These are phyloP conservation scores for Dittrichia graveolens DNA, from an alignment of 129 eudicot species.

Conservation along the genomic window DNA sequence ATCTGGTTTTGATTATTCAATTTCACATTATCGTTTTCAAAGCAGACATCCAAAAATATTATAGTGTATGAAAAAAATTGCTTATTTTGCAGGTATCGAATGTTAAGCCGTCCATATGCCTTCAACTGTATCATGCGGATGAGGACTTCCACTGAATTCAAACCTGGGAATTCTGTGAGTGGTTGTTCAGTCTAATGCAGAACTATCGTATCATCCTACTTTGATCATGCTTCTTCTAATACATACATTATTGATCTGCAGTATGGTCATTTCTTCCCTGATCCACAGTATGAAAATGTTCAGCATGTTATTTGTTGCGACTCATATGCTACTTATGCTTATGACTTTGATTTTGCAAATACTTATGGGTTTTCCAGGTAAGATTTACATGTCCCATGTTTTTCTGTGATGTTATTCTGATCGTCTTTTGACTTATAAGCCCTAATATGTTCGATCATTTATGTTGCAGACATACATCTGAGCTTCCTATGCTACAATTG, in stretches of 20 bases:
- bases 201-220: background rate
- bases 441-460: constrained; percentile 13
- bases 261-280: constrained; percentile 99
- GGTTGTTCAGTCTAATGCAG: background rate
- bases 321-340: constrained; percentile 95
- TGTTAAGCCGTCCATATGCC: constrained; percentile 95
- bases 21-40: background rate
- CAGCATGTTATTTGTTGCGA: constrained; percentile 96
- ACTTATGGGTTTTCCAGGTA: constrained; percentile 83
- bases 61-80: background rate
- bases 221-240: constrained; percentile 26
- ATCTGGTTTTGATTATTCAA: background rate
- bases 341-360: constrained; percentile 85
- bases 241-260: constrained; percentile 40
- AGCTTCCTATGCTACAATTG: constrained; percentile 82
- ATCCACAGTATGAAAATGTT: constrained; percentile 97
- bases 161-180: constrained; percentile 86
- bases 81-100: constrained; percentile 78
- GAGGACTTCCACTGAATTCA: constrained; percentile 87
- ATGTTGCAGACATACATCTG: constrained; percentile 69
- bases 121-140: constrained; percentile 85
- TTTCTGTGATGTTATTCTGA: background rate
- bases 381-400: constrained; percentile 12
- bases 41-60: background rate
- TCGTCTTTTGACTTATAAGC: background rate